Conservation (phyloP, 1,284 basidiomycete genomes). For the Puccinia triticina region DNA sequence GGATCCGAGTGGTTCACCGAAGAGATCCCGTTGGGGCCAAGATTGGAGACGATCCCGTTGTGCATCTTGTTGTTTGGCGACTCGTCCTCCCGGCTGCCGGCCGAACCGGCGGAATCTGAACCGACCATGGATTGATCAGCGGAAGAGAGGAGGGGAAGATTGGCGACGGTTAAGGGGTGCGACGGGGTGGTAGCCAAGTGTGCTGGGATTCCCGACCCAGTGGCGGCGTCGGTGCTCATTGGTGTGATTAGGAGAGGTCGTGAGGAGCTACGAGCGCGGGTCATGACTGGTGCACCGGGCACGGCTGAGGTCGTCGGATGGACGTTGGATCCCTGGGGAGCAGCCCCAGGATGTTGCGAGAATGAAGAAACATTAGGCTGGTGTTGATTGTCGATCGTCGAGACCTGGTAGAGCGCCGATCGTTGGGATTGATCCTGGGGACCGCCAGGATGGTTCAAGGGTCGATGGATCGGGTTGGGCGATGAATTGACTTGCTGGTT, state of each 20-base stretch:
- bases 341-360: not conserved
- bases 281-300: slow-evolving; percentile 39
- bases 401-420: slow-evolving; percentile 33
- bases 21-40: not conserved
- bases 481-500: slow-evolving; percentile 16
- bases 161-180: slow-evolving; percentile 17
- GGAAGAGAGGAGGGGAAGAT: slow-evolving; percentile 30
- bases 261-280: slow-evolving; percentile 41
- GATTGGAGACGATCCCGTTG: slow-evolving; percentile 33
- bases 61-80: not conserved
- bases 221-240: not conserved
- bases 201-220: slow-evolving; percentile 3
- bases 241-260: slow-evolving; percentile 32
- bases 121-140: slow-evolving; percentile 9
- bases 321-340: not conserved
- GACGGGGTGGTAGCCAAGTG: not conserved
- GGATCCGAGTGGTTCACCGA: not conserved
- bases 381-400: slow-evolving; percentile 32
- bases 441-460: slow-evolving; percentile 31
- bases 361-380: slow-evolving; percentile 25
- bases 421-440: slow-evolving; percentile 35
- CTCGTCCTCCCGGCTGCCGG: not conserved
- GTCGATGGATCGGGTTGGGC: slow-evolving; percentile 27
- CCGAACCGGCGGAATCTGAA: not conserved
- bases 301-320: not conserved